Conservation (phyloP, 2,329 filamentous ascomycete genomes). For the Parasarocladium wereldwijsianum region DNA sequence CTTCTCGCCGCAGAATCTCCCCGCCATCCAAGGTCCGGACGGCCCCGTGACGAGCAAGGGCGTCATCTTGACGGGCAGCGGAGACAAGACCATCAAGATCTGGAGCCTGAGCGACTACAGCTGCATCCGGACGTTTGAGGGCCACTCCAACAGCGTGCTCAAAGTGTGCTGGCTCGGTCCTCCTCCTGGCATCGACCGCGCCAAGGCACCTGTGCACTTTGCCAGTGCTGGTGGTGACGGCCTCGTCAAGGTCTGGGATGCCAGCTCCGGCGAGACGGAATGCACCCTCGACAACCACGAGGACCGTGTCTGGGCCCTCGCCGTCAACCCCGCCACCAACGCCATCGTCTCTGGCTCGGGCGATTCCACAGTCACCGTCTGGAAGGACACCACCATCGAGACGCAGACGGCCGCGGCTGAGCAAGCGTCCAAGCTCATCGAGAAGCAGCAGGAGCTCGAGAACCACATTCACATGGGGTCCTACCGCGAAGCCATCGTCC, state of each 20-base stretch:
- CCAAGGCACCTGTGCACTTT: conserved; percentile 52
- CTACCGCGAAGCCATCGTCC: conserved; percentile 82
- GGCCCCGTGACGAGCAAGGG: conserved; percentile 64
- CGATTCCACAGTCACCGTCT: conserved; percentile 88
- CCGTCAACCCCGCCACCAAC: conserved; percentile 53
- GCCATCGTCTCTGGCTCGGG: conserved; percentile 80
- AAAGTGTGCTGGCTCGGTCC: conserved; percentile 78
- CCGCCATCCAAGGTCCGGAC: conserved; percentile 56
- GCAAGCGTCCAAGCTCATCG: conserved; percentile 64
- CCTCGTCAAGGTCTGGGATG: conserved; percentile 92
- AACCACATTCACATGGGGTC: conserved; percentile 83
- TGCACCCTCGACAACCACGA: conserved; percentile 93
- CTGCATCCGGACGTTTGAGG: conserved; percentile 87
- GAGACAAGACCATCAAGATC: conserved; percentile 90
- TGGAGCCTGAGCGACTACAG: conserved; percentile 90
- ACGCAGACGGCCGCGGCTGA: conserved; percentile 63
- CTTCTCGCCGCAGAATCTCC: conserved; percentile 70
- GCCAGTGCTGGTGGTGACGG: conserved; percentile 87
- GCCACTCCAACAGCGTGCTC: conserved; percentile 87
- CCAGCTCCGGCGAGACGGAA: conserved; percentile 67
- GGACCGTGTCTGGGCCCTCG: conserved; percentile 85
- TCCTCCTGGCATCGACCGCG: conserved; percentile 30
- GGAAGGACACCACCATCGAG: conserved; percentile 77
- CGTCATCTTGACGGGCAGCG: conserved; percentile 76
- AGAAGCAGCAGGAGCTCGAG: conserved; percentile 86